These are phyloP conservation scores for Boletus sp. DNA, from an alignment of 768 basidiomycete species.

Conservation along the genomic window DNA sequence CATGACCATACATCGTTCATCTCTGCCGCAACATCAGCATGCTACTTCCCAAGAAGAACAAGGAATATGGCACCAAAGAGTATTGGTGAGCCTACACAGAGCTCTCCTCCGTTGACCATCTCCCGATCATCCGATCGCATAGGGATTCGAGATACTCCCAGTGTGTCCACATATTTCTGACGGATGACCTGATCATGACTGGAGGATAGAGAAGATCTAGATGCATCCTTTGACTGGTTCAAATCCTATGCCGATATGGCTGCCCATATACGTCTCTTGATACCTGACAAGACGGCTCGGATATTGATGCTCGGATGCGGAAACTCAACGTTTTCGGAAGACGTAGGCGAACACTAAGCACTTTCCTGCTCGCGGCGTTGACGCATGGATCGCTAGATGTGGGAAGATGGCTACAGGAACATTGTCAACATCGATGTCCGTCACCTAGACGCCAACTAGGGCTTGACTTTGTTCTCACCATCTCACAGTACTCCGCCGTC, in stretches of 20 bases:
- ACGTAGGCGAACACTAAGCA: slow-evolving; percentile 39
- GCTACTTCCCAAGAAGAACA: slow-evolving; percentile 59
- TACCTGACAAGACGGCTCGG: slow-evolving; percentile 57
- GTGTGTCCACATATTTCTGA: slow-evolving; percentile 38
- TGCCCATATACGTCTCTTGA: slow-evolving; percentile 53
- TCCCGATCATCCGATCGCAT: slow-evolving; percentile 3
- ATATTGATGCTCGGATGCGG: slow-evolving; percentile 86
- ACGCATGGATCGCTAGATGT: slow-evolving; percentile 58
- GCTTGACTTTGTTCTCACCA: neutral
- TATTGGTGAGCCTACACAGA: slow-evolving; percentile 55
- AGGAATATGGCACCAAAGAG: slow-evolving; percentile 63
- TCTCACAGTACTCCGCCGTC: slow-evolving; percentile 64
- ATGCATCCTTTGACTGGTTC: slow-evolving; percentile 82
- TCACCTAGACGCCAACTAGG: slow-evolving; percentile 17
- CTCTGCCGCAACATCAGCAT: slow-evolving; percentile 3
- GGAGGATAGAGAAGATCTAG: slow-evolving; percentile 50
- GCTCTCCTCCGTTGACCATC: neutral
- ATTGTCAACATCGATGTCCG: slow-evolving; percentile 76
- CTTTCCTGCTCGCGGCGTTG: neutral
- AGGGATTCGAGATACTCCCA: slow-evolving; percentile 72
- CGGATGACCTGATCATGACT: slow-evolving; percentile 1
- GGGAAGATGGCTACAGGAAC: slow-evolving; percentile 79
- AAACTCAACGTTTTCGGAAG: slow-evolving; percentile 77
- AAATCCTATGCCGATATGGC: slow-evolving; percentile 78
- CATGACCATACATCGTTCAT: neutral